Conservation (phyloP, 495 filamentous ascomycete genomes). For the Lasiosphaeris hirsuta region DNA sequence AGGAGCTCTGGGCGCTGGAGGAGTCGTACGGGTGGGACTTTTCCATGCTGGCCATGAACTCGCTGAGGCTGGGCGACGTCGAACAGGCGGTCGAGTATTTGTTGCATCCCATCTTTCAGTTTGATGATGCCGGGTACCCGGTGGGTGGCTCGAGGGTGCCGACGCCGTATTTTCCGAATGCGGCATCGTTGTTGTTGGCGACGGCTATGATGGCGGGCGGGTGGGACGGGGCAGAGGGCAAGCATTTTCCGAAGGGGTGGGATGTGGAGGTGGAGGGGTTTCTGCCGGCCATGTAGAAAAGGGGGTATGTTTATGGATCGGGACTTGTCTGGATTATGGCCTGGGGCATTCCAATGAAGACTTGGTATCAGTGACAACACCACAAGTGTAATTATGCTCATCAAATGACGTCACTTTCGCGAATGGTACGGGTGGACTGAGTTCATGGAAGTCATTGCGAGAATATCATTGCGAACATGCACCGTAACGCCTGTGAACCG, state of each 20-base stretch:
- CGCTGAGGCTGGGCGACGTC: constrained; percentile 42
- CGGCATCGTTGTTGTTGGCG: constrained; percentile 45
- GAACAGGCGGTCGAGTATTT: constrained; percentile 48
- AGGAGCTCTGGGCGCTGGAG: constrained; percentile 44
- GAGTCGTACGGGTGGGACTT: constrained; percentile 55
- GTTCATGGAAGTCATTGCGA: too few species aligned
- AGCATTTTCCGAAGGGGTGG: constrained; percentile 45
- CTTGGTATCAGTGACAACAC: too few species aligned
- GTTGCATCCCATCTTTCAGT: constrained; percentile 43
- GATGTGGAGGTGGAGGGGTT: constrained; percentile 48
- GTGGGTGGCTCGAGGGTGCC: constrained; percentile 50
- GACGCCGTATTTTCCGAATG: constrained; percentile 55
- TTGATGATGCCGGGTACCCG: constrained; percentile 52
- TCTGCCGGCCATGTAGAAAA: constrained; percentile 25
- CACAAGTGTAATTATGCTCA: too few species aligned
- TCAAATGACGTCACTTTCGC: too few species aligned
- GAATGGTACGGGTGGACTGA: too few species aligned
- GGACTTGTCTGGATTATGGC: too few species aligned
- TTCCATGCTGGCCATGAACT: constrained; percentile 52
- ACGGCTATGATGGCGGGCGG: constrained; percentile 55
- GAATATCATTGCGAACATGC: background rate
- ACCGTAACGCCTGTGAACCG: background rate
- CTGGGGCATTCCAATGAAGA: too few species aligned
- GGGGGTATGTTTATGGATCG: too few species aligned
- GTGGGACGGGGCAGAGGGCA: constrained; percentile 45